A percentile compares a stretch with the other conserved stretches of the same genome.
Evolutionary conservation across 805 yeast species (phyloP).

Genomic region (Candida endomychidarum): DNA sequence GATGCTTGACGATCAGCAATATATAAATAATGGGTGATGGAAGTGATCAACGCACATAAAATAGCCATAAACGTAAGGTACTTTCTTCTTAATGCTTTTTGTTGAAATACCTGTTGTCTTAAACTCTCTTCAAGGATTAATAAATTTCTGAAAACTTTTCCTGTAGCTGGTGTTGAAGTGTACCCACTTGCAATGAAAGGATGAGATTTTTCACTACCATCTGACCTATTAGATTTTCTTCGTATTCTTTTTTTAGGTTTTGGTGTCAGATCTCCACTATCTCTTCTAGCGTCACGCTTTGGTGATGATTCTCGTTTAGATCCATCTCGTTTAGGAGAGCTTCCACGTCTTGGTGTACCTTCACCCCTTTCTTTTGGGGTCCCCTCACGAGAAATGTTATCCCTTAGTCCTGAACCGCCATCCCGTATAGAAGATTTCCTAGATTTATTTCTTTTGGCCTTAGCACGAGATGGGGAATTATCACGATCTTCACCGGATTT

Average conservation of each 20-base stretch:
- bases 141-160: constrained; percentile 77
- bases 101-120: constrained; percentile 76
- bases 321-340: constrained; percentile 4
- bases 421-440: constrained; percentile 7
- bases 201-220: constrained; percentile 25
- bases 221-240: constrained; percentile 24
- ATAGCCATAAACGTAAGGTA: constrained; percentile 53
- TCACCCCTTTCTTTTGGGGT: too few species aligned
- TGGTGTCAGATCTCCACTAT: constrained; percentile 13
- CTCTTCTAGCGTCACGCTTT: constrained; percentile 14
- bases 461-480: constrained; percentile 9
- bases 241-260: constrained; percentile 24
- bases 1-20: constrained; percentile 22
- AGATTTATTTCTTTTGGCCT: constrained; percentile 10
- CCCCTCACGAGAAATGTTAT: too few species aligned
- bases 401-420: too few species aligned
- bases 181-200: constrained; percentile 26
- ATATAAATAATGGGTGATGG: constrained; percentile 40
- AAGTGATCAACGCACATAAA: constrained; percentile 40
- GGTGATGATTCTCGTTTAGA: constrained; percentile 5
- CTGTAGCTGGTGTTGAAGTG: constrained; percentile 48
- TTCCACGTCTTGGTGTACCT: constrained; percentile 5
- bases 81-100: constrained; percentile 61
- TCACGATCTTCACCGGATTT: not conserved
- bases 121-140: constrained; percentile 83